Conservation (phyloP, 2,329 filamentous ascomycete species). For the Hymenoscyphus albidus region DNA sequence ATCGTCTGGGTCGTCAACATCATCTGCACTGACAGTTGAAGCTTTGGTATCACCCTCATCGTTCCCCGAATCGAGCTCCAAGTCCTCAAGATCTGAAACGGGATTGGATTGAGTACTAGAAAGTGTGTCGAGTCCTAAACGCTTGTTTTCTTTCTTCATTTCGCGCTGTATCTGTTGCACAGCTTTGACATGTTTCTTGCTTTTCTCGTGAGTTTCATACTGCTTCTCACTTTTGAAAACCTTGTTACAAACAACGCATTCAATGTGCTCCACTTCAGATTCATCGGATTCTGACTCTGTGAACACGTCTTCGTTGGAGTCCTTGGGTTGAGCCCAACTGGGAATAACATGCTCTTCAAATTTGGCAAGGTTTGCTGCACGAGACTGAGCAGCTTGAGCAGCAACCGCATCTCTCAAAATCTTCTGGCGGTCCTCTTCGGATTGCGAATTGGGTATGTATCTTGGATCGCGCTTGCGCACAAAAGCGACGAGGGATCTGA, state of each 20-base stretch:
- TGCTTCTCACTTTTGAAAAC: constrained; percentile 89
- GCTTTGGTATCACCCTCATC: constrained; percentile 4
- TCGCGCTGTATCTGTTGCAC: constrained; percentile 74
- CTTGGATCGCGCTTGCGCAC: constrained; percentile 88
- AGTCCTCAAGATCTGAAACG: constrained; percentile 26
- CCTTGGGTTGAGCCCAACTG: constrained; percentile 69
- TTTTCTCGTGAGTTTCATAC: constrained; percentile 86
- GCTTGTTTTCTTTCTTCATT: constrained; percentile 76
- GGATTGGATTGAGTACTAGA: constrained; percentile 11
- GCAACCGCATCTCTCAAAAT: constrained; percentile 71
- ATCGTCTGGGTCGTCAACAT: background rate
- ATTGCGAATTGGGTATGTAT: constrained; percentile 72
- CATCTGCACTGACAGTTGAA: background rate
- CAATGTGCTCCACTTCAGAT: constrained; percentile 56
- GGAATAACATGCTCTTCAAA: constrained; percentile 61
- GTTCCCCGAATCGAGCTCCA: constrained; percentile 11
- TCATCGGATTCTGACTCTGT: constrained; percentile 44
- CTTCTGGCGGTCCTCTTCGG: constrained; percentile 76
- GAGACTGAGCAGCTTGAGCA: constrained; percentile 77
- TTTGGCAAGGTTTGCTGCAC: constrained; percentile 76
- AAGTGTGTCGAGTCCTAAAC: constrained; percentile 47
- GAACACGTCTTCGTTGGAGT: constrained; percentile 54
- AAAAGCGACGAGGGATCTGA: constrained; percentile 80
- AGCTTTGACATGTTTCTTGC: constrained; percentile 91
- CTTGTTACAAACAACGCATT: constrained; percentile 75